Base-by-base conservation (phyloP, 805 yeast genomes). In the Metschnikowia sp. region DNA sequence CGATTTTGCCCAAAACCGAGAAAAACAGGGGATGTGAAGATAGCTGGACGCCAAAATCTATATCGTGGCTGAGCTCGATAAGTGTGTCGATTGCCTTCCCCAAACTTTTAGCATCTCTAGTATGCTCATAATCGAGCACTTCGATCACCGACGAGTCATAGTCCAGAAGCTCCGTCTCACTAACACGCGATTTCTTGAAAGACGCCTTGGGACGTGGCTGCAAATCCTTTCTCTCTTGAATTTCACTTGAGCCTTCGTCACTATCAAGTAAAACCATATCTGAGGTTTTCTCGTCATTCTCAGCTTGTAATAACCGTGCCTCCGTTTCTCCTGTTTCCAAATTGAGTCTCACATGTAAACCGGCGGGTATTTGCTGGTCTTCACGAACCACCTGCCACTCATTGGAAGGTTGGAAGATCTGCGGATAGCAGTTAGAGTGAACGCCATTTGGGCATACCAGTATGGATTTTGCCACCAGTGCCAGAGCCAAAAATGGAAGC, bases 351-450 rank as follows among this genome's bases (percentile, higher is more conserved):
- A 90, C 80, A 63, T 87, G 91, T 32, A 87, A 65, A 0, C 97
- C 98, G 7, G 78, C 79, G 0, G 97, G 96, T 3, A 91, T 74
- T 8, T 77, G 74, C 58, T 88, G 96, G n/a, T 83, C 89, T 40
- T 78, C 83, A 54, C 68, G 73, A 5, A 91, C 78, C 2, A 60
- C 60, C 66, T 83, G 81, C 96, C 96, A 91, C 53, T 85, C 79
- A 1, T 60, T 51, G 0, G 82, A 65, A 1, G 97, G 86, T 34
- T 65, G 78, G 59, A 90, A 89, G 2, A 77, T 51, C 37, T 66
- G 66, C 1, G 88, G 86, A 58, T 86, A 86, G 57, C 92, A 86
- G 50, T 81, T 78, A 1, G 58, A 49, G 2, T 74, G 69, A 43
- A 74, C 68, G 2, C 63, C 58, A 18, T 69, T 69, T 1, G 74